These are phyloP conservation scores for Miamiensis avidus DNA, from an alignment of 169 alveolate species.

Conservation along the genomic window DNA sequence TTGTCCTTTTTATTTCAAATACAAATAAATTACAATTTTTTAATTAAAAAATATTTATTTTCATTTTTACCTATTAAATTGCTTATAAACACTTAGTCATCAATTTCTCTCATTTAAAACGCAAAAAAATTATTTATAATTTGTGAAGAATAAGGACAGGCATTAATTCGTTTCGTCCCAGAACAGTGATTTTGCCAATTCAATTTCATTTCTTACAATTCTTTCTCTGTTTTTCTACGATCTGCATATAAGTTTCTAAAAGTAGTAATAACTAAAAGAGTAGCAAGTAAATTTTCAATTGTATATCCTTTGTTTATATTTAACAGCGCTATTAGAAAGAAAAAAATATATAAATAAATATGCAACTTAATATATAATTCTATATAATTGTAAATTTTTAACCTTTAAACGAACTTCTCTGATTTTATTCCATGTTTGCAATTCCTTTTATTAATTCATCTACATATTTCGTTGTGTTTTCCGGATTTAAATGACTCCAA, in stretches of 20 bases:
- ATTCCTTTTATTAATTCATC: background rate
- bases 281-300: background rate
- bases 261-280: background rate
- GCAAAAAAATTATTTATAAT: too few relatives aligned
- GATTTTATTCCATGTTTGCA: background rate
- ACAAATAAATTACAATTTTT: too few relatives aligned
- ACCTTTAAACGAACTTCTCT: background rate
- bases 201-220: background rate
- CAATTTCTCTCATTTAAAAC: background rate
- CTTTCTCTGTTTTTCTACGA: background rate
- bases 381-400: too few relatives aligned
- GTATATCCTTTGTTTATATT: background rate
- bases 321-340: background rate
- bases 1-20: background rate
- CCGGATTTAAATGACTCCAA: background rate
- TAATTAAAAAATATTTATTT: too few relatives aligned
- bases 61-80: background rate
- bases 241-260: too few relatives aligned
- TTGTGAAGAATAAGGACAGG: background rate
- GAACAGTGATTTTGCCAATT: background rate
- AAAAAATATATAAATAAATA: too few relatives aligned
- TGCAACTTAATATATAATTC: background rate
- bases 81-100: background rate
- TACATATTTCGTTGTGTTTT: background rate
- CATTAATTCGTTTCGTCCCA: background rate